These are phyloP conservation scores for Oehlia diaphana DNA, from an alignment of 192 early-diverging fungal species.

Conservation along the genomic window DNA sequence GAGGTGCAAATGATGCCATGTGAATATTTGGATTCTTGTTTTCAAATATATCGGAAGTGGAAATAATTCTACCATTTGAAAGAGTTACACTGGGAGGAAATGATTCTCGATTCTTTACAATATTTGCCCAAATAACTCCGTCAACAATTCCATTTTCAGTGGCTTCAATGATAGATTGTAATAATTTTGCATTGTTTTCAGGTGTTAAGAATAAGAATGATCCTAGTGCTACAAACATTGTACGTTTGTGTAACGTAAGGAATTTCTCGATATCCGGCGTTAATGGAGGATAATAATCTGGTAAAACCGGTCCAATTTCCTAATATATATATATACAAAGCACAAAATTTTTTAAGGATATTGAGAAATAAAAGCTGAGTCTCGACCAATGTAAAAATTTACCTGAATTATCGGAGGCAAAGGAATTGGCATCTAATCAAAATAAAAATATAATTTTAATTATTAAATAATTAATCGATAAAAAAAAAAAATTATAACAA, in stretches of 20 bases:
- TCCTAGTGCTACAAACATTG: conserved; percentile 1
- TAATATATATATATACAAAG: neutral
- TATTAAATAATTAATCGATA: too few relatives aligned
- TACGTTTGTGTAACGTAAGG: neutral
- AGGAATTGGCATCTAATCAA: neutral
- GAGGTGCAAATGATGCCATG: conserved; percentile 31
- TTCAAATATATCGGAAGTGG: neutral
- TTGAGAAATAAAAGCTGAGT: too few relatives aligned
- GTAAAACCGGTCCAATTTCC: conserved; percentile 38
- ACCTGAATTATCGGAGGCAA: neutral
- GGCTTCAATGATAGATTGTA: conserved; percentile 30
- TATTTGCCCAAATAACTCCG: conserved; percentile 37
- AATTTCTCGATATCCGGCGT: neutral
- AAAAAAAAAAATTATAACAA: too few relatives aligned
- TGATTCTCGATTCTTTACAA: neutral
- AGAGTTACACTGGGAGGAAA: neutral
- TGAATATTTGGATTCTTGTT: conserved; percentile 11
- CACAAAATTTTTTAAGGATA: too few relatives aligned
- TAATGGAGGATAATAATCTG: conserved; percentile 19
- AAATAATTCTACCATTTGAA: neutral
- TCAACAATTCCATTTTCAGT: conserved; percentile 33
- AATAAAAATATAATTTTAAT: too few relatives aligned
- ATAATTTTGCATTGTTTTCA: conserved; percentile 22
- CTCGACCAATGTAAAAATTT: neutral
- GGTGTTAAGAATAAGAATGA: neutral